A percentile compares a stretch with the other conserved stretches of the same genome.
These are phyloP conservation scores for Linnemannia zychae DNA, from an alignment of 192 early-diverging fungal species.

Conservation along the genomic window DNA sequence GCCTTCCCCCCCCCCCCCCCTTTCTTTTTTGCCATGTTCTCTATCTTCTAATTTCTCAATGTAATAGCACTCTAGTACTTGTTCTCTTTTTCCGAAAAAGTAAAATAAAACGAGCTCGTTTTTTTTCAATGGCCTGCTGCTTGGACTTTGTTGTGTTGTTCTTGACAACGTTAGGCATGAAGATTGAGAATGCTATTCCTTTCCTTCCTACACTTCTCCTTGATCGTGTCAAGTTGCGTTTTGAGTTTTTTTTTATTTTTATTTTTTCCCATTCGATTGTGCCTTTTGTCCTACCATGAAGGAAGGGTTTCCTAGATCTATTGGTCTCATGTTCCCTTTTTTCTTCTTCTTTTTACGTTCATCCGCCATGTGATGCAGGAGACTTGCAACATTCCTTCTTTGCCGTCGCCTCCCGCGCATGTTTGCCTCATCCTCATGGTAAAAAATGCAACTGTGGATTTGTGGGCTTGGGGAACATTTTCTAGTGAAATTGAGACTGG, in stretches of 20 bases:
- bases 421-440: neutral
- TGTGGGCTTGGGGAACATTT: neutral
- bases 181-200: too few species aligned
- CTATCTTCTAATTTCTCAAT: constrained; percentile 1
- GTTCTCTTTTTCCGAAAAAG: too few species aligned
- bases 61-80: neutral
- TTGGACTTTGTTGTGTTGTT: too few species aligned
- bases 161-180: too few species aligned
- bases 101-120: neutral
- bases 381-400: neutral
- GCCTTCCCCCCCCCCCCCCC: neutral
- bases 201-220: too few species aligned
- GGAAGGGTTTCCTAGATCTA: neutral
- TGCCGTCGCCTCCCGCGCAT: neutral
- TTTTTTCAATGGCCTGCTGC: neutral
- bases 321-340: neutral
- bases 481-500: too few species aligned
- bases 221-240: too few species aligned
- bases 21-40: constrained; percentile 1
- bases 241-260: too few species aligned
- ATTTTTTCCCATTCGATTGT: too few species aligned
- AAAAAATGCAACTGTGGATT: neutral
- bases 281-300: neutral
- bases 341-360: neutral
- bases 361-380: neutral